A percentile compares a stretch with the other conserved stretches of the same genome.
Evolutionary conservation across 2,329 filamentous ascomycete species (phyloP).

Genomic region (Rutstroemia sp.): DNA sequence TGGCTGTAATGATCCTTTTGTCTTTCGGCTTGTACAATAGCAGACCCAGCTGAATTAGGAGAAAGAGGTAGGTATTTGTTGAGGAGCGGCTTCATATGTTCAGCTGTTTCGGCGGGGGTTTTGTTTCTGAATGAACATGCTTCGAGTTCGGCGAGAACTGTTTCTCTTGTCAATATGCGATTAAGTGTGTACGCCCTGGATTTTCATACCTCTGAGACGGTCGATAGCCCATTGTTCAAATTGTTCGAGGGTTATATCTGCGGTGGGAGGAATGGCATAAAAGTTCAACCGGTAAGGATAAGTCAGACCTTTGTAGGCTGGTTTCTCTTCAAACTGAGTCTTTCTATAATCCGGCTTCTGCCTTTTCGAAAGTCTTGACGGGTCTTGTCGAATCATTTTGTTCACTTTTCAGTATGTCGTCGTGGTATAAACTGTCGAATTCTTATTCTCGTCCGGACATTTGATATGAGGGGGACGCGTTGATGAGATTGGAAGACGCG

Average conservation of each 20-base stretch:
- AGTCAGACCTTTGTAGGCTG: constrained; percentile 60
- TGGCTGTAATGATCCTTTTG: constrained; percentile 97
- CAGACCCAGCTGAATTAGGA: constrained; percentile 59
- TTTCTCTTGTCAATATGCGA: constrained; percentile 3
- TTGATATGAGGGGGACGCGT: constrained; percentile 2
- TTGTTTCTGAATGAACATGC: constrained; percentile 94
- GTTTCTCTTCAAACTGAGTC: constrained; percentile 65
- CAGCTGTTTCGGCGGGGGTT: constrained; percentile 68
- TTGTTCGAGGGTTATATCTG: constrained; percentile 91
- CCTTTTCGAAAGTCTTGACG: constrained; percentile 51
- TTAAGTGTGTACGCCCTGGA: constrained; percentile 28
- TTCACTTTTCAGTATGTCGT: neutral
- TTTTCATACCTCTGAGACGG: constrained; percentile 62
- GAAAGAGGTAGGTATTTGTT: constrained; percentile 80
- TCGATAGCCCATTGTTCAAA: constrained; percentile 99
- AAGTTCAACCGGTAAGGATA: constrained; percentile 90
- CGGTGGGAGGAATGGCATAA: constrained; percentile 79
- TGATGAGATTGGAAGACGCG: constrained; percentile 9
- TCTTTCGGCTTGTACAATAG: constrained; percentile 60
- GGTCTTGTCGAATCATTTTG: constrained; percentile 30
- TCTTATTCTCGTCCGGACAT: neutral
- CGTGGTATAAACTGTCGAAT: neutral
- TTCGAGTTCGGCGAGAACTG: constrained; percentile 82
- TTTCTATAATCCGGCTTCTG: constrained; percentile 74
- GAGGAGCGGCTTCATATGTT: constrained; percentile 78